Evolutionary conservation across 495 filamentous ascomycete species (phyloP), one percentile per base, ranked within the genome.

Genomic region (Ramalina intermedia): DNA sequence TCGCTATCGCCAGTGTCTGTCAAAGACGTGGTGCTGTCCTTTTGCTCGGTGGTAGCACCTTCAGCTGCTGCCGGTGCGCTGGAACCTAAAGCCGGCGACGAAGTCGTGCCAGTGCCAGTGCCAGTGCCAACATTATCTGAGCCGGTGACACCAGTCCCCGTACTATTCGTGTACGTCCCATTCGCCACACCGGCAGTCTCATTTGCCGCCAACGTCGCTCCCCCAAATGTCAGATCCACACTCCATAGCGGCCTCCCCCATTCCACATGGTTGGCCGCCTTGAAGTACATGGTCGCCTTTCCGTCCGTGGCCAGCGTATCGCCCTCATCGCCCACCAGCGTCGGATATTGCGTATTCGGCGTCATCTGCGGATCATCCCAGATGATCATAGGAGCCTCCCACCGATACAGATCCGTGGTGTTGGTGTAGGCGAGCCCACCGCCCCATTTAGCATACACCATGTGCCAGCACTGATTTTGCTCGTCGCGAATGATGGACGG

Each of bases 361-460:
- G 18, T 17, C 41, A 20, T 23, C 14, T 17, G 18, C 18, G 18
- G 13, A 43, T 43, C 24, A 21, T 17, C 14, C 24, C 23, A 20
- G 9, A 46, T n/a, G 12, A 35, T 14, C 1, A 13, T 5, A 3
- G 43, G 43, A 0, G 26, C 0, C 16, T 21, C 35, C 43, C 43
- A 46, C 20, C 43, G 43, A 21, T n/a, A 21, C 8, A 46, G 12
- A 29, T 46, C 24, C 12, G 43, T 27, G 26, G 16, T 46, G 18
- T 46, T 46, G 11, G 43, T 46, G 18, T 46, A 46, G 9, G 18
- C 43, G 1, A 46, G 26, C 9, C 21, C 26, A 5, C 43, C 43
- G 11, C 43, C 43, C 43, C 43, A 46, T 46, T 46, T 46, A 0
- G 13, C 18, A 27, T 46, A 46, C 43, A 35, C 26, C 43, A 46